A percentile compares a stretch with the other conserved stretches of the same genome.
Conservation (phyloP, 1,284 basidiomycete genomes). For the Albatrellus sp. region DNA sequence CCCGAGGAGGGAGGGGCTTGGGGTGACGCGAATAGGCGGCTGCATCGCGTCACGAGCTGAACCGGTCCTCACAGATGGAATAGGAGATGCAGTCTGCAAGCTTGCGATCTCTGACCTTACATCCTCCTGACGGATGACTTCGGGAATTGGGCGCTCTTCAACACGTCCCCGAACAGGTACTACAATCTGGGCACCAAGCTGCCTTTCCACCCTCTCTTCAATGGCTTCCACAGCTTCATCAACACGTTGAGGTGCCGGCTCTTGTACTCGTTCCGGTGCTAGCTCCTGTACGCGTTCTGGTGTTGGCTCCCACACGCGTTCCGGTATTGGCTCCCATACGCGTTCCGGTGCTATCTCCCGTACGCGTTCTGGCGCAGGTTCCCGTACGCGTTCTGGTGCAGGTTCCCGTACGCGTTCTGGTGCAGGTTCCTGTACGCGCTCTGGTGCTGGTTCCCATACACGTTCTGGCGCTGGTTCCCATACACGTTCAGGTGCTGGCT, state of each 20-base stretch:
- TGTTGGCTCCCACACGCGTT: not conserved
- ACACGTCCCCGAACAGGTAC: too few relatives aligned
- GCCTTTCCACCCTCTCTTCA: too few relatives aligned
- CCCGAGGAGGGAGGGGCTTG: slow-evolving; percentile 1
- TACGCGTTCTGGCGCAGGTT: not conserved
- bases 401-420: not conserved
- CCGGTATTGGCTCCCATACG: not conserved
- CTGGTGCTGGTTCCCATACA: not conserved
- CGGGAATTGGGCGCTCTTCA: too few relatives aligned
- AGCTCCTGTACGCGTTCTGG: not conserved
- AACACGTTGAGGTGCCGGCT: not conserved
- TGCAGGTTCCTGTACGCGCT: not conserved
- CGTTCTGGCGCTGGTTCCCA: not conserved
- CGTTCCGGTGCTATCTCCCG: not conserved
- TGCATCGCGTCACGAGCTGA: too few relatives aligned
- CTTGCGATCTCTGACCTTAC: too few relatives aligned
- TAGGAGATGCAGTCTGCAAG: too few relatives aligned
- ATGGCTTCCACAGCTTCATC: too few relatives aligned
- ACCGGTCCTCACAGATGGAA: too few relatives aligned
- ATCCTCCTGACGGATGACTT: too few relatives aligned
- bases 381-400: not conserved
- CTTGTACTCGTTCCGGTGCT: not conserved
- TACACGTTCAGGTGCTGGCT: not conserved
- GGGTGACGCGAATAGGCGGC: too few relatives aligned
- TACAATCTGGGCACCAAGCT: too few relatives aligned